Percentiles rank a stretch among this genome's conserved stretches.
Evolutionary conservation across 129 eudicot genomes (phyloP).

Genomic region (Glebionis coronaria): DNA sequence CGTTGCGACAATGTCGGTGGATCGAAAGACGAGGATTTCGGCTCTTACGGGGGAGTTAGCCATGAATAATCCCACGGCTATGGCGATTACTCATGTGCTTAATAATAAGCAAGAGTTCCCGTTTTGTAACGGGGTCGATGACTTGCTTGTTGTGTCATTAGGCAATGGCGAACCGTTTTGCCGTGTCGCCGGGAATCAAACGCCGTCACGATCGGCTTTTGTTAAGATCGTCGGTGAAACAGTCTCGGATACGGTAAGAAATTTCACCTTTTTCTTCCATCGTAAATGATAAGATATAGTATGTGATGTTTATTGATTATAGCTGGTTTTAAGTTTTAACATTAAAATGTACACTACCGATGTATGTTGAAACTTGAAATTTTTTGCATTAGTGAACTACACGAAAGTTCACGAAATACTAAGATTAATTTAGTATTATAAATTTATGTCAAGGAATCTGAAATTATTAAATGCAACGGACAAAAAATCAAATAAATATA

Average conservation of each 20-base stretch:
- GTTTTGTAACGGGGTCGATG: conserved; percentile 62
- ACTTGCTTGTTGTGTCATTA: conserved; percentile 65
- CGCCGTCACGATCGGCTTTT: conserved; percentile 38
- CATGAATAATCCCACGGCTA: conserved; percentile 86
- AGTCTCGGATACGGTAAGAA: conserved; percentile 66
- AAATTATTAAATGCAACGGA: not conserved
- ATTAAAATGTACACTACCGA: not conserved
- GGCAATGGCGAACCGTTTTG: conserved; percentile 60
- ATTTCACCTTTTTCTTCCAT: not conserved
- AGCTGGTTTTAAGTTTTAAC: not conserved
- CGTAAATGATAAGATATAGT: not conserved
- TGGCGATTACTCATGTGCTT: conserved; percentile 75
- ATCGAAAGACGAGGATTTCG: conserved; percentile 45
- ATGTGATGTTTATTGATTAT: conserved; percentile 1
- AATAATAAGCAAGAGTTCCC: conserved; percentile 90
- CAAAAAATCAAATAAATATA: not conserved
- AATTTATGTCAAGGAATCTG: not conserved
- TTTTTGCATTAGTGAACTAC: not conserved
- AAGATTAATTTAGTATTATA: not conserved
- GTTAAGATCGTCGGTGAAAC: conserved; percentile 60
- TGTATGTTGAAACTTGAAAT: not conserved
- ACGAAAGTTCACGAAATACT: not conserved
- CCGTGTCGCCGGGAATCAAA: conserved; percentile 25
- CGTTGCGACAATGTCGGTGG: conserved; percentile 47
- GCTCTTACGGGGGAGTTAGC: conserved; percentile 72